Conservation (phyloP, 768 basidiomycete species). For the Sporobolomyces phaffii region DNA sequence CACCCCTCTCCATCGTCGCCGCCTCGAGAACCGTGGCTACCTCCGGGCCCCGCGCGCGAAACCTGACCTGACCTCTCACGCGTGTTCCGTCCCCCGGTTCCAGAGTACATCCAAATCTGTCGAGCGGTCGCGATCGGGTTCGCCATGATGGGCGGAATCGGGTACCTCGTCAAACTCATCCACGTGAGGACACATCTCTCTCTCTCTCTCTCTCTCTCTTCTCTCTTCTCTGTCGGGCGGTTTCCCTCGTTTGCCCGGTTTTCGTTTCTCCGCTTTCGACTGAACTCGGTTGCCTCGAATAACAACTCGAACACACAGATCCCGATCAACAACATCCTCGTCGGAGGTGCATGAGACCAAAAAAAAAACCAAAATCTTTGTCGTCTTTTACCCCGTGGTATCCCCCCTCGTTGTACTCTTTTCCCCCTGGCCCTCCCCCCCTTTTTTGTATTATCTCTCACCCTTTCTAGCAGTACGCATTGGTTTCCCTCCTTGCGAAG, state of each 20-base stretch:
- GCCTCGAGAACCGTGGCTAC: too few relatives aligned
- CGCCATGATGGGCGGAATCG: slow-evolving; percentile 98
- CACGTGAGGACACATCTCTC: slow-evolving; percentile 24
- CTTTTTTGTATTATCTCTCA: neutral
- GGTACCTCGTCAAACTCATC: slow-evolving; percentile 57
- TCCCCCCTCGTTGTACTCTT: neutral
- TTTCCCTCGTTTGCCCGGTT: neutral
- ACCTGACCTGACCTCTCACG: too few relatives aligned
- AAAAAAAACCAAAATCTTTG: too few relatives aligned
- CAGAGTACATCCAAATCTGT: slow-evolving; percentile 92
- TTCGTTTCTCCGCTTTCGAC: too few relatives aligned
- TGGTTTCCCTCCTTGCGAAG: neutral
- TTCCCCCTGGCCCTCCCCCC: neutral
- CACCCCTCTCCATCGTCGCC: too few relatives aligned
- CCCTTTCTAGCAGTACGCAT: neutral
- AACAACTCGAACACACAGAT: too few relatives aligned
- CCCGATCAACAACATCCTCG: slow-evolving; percentile 42
- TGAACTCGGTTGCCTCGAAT: too few relatives aligned
- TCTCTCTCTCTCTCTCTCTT: neutral
- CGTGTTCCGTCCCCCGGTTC: neutral
- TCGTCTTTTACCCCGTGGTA: neutral
- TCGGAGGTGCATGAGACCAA: slow-evolving; percentile 33
- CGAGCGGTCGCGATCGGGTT: slow-evolving; percentile 95
- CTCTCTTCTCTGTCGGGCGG: neutral
- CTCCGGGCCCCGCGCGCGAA: too few relatives aligned